Base-by-base conservation (phyloP, 2,329 filamentous ascomycete species). In the Xylaria sp. region DNA sequence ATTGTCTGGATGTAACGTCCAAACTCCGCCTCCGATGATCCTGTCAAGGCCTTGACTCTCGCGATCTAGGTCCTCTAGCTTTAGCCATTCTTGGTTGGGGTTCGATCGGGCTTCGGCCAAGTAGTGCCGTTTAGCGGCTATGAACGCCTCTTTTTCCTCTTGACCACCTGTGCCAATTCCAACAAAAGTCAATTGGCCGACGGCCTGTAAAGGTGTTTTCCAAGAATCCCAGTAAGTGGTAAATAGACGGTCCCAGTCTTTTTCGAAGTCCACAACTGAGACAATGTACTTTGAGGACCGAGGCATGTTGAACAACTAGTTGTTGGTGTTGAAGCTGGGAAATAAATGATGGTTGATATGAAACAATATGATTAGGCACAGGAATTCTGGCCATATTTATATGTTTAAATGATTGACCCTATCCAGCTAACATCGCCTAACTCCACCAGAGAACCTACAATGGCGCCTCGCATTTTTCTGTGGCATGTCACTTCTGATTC, bases 121-220 rank as follows among this genome's bases (percentile, higher is more conserved):
- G n/a, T 55, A 55, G 12, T 55, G 52, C 6, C 10, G 52, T 12
- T 55, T 55, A n/a, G 52, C n/a, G 18, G 52, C 52, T 39, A 5
- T 20, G 55, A 58, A 58, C 23, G 55, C 36, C 30, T n/a, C n/a
- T 30, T 41, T 36, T 30, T 58, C 55, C 9, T 13, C 30, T 23
- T 43, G 20, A 18, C 55, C 55, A 45, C 55, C 36, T 4, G 36
- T 41, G 18, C 55, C 36, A 30, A 58, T 58, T 10, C 55, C 55
- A 10, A 58, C 55, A 45, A 58, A 45, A 4, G 55, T 58, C 55
- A 58, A 18, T 58, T 58, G 55, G 36, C 55, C 55, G 13, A 43
- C 20, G 23, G 55, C 55, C 23, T 58, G 55, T n/a, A 58, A 30
- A n/a, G 55, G 55, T n/a, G 36, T 58, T 13, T 58, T 58, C 55